phyloP scores from a whole-genome alignment of 305 asterid genomes.

The Rubia peregrina region DNA sequence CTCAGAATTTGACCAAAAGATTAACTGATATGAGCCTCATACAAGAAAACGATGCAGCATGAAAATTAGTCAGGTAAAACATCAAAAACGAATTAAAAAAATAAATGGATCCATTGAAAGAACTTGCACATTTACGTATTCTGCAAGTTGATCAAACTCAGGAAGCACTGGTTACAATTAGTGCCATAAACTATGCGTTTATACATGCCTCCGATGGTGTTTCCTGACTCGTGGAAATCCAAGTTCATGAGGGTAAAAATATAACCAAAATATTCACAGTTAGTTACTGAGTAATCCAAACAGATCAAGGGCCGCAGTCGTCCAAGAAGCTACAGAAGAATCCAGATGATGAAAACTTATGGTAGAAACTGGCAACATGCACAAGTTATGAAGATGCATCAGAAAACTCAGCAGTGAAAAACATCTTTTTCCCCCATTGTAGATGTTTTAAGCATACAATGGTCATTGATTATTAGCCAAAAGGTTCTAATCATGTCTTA shows the following conservation, averaged over 20 bases:
- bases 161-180: not conserved
- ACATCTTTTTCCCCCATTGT: no score
- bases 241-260: not conserved
- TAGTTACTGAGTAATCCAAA: not conserved
- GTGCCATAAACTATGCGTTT: not conserved
- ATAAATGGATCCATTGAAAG: not conserved
- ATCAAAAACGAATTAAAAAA: not conserved
- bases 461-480: not conserved
- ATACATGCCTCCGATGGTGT: not conserved
- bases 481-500: not conserved
- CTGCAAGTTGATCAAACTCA: not conserved
- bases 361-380: not conserved
- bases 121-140: not conserved
- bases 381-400: not conserved
- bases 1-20: slow-evolving; percentile 15
- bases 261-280: not conserved
- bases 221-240: not conserved
- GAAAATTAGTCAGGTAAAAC: not conserved
- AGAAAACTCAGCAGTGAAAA: not conserved
- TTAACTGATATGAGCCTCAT: not conserved
- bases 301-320: not conserved
- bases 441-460: not conserved
- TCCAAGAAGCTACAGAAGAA: not conserved
- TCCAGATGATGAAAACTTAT: not conserved
- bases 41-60: not conserved